Percentiles rank a stretch among this genome's conserved stretches.
phyloP scores from a whole-genome alignment of 352 stramenopile genomes.

The Globisporangium nodosum region DNA sequence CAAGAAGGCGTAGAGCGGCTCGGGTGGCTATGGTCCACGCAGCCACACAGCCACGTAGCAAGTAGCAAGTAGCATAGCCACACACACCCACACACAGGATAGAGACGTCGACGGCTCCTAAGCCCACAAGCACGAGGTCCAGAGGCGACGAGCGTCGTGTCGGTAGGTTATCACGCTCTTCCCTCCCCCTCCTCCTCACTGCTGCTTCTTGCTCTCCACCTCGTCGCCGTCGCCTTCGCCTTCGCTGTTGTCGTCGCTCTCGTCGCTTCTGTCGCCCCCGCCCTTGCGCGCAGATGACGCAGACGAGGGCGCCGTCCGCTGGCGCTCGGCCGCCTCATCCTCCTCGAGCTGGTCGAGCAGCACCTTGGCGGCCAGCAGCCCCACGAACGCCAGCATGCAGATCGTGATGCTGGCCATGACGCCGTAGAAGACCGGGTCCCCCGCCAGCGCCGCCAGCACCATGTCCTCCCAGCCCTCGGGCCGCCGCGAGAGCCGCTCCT shows the following conservation, averaged over 20 bases:
- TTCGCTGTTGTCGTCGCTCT: slow-evolving; percentile 14
- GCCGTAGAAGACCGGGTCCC: slow-evolving; percentile 62
- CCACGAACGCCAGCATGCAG: slow-evolving; percentile 38
- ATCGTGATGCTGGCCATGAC: slow-evolving; percentile 33
- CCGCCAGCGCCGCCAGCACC: slow-evolving; percentile 50
- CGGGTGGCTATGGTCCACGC: not conserved
- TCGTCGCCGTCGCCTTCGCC: no score
- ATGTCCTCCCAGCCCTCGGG: slow-evolving; percentile 62
- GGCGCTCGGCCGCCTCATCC: slow-evolving; percentile 28
- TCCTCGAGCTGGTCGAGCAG: slow-evolving; percentile 52
- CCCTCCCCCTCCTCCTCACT: not conserved
- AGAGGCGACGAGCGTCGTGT: not conserved
- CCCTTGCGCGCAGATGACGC: not conserved
- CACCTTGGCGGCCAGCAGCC: slow-evolving; percentile 51
- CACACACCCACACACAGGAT: not conserved
- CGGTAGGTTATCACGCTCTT: not conserved
- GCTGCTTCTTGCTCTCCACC: slow-evolving; percentile 18
- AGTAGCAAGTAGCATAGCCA: not conserved
- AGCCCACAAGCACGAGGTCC: not conserved
- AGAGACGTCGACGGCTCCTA: not conserved
- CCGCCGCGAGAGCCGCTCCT: slow-evolving; percentile 40
- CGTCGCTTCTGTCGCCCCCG: slow-evolving; percentile 8
- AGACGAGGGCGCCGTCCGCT: not conserved
- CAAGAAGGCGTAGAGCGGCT: slow-evolving; percentile 8
- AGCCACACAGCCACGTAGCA: not conserved